These are phyloP conservation scores for Trichoderma sp. DNA, from an alignment of 2,329 filamentous ascomycete species.

Conservation along the genomic window DNA sequence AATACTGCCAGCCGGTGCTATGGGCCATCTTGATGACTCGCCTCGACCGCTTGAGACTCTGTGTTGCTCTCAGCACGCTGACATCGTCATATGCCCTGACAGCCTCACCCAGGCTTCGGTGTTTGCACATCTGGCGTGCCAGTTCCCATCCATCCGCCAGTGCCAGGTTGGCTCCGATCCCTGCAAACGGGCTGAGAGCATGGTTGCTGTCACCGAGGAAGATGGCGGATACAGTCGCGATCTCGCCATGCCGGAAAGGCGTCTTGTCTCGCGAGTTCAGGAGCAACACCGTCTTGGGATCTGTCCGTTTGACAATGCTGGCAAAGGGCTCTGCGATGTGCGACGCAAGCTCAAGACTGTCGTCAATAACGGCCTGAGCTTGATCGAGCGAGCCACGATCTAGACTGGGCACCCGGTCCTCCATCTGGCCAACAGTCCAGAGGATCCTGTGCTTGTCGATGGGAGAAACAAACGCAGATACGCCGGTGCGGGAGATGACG, in stretches of 20 bases:
- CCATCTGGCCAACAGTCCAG: constrained; percentile 47
- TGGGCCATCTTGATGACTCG: constrained; percentile 29
- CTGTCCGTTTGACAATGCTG: constrained; percentile 45
- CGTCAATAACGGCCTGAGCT: constrained; percentile 2
- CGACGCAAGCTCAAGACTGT: constrained; percentile 36
- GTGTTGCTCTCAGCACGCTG: constrained; percentile 39
- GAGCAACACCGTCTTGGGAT: constrained; percentile 39
- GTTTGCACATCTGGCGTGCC: constrained; percentile 44
- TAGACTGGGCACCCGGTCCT: neutral
- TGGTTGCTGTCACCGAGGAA: constrained; percentile 56
- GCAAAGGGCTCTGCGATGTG: constrained; percentile 45
- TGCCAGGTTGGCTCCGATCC: constrained; percentile 53
- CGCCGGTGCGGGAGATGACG: constrained; percentile 44
- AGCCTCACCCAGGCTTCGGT: constrained; percentile 35
- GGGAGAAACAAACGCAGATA: constrained; percentile 49
- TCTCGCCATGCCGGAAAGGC: constrained; percentile 46
- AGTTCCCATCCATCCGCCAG: constrained; percentile 52
- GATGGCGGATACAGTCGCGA: constrained; percentile 38
- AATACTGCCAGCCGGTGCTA: constrained; percentile 20
- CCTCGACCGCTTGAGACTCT: constrained; percentile 33
- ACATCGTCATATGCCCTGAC: constrained; percentile 40
- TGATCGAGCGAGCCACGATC: neutral
- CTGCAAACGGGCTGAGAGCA: constrained; percentile 53
- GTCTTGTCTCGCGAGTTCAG: constrained; percentile 46
- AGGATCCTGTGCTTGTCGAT: constrained; percentile 45